Evolutionary conservation across 1,284 basidiomycete genomes (phyloP).

Genomic region (Erythrobasidium hasegawianum): DNA sequence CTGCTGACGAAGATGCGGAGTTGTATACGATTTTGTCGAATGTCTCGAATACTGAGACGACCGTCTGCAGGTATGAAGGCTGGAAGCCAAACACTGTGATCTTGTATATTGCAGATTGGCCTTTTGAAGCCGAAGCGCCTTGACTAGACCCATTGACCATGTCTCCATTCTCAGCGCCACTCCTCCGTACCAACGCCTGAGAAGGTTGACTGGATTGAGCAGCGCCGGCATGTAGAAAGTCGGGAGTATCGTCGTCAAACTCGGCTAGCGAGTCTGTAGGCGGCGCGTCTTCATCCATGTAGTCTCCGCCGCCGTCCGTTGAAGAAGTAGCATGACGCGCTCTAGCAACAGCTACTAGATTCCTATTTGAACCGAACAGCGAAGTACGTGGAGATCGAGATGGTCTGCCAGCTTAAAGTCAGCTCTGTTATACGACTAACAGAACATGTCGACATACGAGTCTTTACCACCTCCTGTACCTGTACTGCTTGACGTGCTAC

Average conservation of each 20-base stretch:
- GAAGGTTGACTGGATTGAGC: constrained; percentile 6
- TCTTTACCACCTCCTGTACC: constrained; percentile 25
- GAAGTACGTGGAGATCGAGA: constrained; percentile 42
- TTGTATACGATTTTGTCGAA: constrained; percentile 41
- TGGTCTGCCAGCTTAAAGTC: constrained; percentile 14
- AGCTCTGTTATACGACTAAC: not conserved
- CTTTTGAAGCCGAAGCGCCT: not conserved
- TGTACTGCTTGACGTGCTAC: constrained; percentile 26
- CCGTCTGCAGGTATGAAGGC: constrained; percentile 37
- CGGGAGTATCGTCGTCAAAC: constrained; percentile 35
- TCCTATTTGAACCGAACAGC: constrained; percentile 22
- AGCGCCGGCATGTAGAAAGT: not conserved
- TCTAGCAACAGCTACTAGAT: constrained; percentile 2
- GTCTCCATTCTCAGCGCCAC: constrained; percentile 18
- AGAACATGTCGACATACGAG: not conserved
- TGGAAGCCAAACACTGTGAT: constrained; percentile 46
- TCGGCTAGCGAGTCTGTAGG: constrained; percentile 42
- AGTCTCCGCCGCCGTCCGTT: constrained; percentile 20
- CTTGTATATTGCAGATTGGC: constrained; percentile 34
- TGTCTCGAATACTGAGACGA: constrained; percentile 42
- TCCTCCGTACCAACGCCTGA: constrained; percentile 4
- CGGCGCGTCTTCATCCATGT: constrained; percentile 45
- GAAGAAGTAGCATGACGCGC: not conserved
- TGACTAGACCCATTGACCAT: not conserved
- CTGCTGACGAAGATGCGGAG: constrained; percentile 25